Base-by-base conservation (phyloP, 176 grass and related monocot genomes). In the Cenchrus americanus region DNA sequence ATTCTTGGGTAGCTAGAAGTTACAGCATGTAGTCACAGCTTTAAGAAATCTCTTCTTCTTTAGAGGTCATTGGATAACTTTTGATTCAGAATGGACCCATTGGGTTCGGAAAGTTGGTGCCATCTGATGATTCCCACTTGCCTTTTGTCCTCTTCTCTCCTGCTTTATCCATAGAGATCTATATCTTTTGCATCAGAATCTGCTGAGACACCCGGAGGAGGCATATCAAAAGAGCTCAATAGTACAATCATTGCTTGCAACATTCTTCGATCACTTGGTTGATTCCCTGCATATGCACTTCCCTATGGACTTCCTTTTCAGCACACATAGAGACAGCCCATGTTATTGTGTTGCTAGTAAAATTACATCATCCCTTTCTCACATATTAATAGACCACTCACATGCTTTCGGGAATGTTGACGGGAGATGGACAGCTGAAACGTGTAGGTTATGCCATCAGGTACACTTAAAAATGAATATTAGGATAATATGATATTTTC, bases 171-270 rank as follows among this genome's bases (percentile, higher is more conserved):
- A 75, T 77, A 34, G 71, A 82, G 47, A 76, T 82, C 73, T 82
- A 87, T 62, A 77, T 77, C 71, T 85, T 85, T 64, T 89, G 65
- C 32, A 77, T 82, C 62, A 89, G 88, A 71, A 86, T 89, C 72
- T 89, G 59, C 75, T 75, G 82, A 85, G 55, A 84, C 75, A 44
- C 84, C 73, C 69, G 81, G 81, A 71, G 24, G 82, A 81, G 72
- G 64, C 80, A 78, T 54, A 82, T 88, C 69, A 89, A 84, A 79
- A 75, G 76, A 80, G 87, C 60, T 66, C 57, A 40, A 37, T 41
- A 59, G 68, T 61, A 75, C 50, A 85, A 80, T 85, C 48, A 89
- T 89, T 59, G 51, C 69, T 85, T 5, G 49, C 69, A 66, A 85
- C 76, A 79, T 85, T 89, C 87, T 89, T 89, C 53, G 26, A 52